A percentile compares a stretch with the other conserved stretches of the same genome.
These are phyloP conservation scores for Saccharomyces hybrid DNA, from an alignment of 1,139 yeast genomes.

Conservation along the genomic window DNA sequence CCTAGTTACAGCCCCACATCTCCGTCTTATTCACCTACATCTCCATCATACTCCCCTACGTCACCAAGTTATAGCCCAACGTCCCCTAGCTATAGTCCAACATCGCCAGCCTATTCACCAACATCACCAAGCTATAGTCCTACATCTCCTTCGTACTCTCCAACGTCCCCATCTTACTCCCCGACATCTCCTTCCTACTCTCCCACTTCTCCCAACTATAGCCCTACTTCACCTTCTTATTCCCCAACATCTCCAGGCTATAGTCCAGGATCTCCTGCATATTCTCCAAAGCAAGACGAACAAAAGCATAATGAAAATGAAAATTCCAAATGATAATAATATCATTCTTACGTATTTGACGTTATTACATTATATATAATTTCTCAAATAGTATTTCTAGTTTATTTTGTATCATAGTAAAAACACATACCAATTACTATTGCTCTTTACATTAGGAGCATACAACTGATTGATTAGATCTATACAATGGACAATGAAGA, in stretches of 20 bases:
- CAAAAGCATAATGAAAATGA: constrained; percentile 13
- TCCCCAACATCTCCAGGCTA: constrained; percentile 44
- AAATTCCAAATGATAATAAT: constrained; percentile 4
- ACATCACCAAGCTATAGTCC: constrained; percentile 53
- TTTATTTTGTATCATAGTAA: constrained; percentile 1
- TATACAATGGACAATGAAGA: neutral
- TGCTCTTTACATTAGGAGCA: neutral
- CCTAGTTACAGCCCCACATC: constrained; percentile 57
- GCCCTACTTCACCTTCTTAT: constrained; percentile 46
- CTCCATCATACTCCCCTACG: constrained; percentile 52
- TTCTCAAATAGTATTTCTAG: constrained; percentile 2
- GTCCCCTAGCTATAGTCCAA: constrained; percentile 51
- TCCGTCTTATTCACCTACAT: constrained; percentile 50
- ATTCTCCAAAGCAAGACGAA: constrained; percentile 43
- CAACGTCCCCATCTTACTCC: constrained; percentile 46
- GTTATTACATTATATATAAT: constrained; percentile 1
- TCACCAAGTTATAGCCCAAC: constrained; percentile 51
- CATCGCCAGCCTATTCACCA: constrained; percentile 55
- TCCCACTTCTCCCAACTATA: constrained; percentile 46
- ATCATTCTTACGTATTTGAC: constrained; percentile 3
- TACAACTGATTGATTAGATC: too few species aligned
- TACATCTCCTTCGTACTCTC: constrained; percentile 53
- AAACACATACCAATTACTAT: neutral
- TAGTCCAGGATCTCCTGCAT: constrained; percentile 51
- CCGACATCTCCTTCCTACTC: constrained; percentile 52